A percentile compares a stretch with the other conserved stretches of the same genome.
Conservation (phyloP, 177 flowering plant species). For the Vitis hybrid region DNA sequence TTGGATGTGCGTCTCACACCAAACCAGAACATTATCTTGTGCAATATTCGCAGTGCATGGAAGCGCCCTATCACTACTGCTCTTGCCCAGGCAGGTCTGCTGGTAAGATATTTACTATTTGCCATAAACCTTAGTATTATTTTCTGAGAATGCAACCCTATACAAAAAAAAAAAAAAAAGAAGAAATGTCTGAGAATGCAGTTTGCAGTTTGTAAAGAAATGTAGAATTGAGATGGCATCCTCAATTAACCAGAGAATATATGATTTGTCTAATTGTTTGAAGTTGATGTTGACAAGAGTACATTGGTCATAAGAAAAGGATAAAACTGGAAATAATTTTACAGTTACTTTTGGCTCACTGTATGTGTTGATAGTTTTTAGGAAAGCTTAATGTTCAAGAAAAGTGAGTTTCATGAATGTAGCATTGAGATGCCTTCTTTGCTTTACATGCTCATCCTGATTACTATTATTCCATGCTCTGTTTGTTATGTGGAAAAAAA, state of each 20-base stretch:
- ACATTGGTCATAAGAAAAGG: no score
- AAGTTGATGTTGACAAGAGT: no score
- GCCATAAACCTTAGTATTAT: background rate
- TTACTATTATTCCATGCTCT: background rate
- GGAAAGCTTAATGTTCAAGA: background rate
- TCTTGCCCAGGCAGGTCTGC: slow-evolving; percentile 89
- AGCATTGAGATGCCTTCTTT: background rate
- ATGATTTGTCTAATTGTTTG: no score
- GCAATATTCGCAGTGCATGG: slow-evolving; percentile 72
- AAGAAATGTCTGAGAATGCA: no score
- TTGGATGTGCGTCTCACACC: slow-evolving; percentile 89
- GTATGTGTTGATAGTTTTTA: no score
- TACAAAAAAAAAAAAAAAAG: background rate
- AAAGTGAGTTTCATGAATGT: background rate
- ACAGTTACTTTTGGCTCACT: no score
- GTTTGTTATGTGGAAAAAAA: no score
- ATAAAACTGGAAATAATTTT: no score
- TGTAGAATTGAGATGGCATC: no score
- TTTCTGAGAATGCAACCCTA: background rate
- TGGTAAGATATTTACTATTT: slow-evolving; percentile 48
- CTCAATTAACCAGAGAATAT: no score
- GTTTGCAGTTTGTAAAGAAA: no score
- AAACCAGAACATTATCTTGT: slow-evolving; percentile 85
- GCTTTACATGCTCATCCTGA: no score
- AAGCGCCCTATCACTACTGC: slow-evolving; percentile 71